Percentiles rank a stretch among this genome's conserved stretches.
Conservation (phyloP, 768 basidiomycete genomes). For the Glaciozyma martinii region DNA sequence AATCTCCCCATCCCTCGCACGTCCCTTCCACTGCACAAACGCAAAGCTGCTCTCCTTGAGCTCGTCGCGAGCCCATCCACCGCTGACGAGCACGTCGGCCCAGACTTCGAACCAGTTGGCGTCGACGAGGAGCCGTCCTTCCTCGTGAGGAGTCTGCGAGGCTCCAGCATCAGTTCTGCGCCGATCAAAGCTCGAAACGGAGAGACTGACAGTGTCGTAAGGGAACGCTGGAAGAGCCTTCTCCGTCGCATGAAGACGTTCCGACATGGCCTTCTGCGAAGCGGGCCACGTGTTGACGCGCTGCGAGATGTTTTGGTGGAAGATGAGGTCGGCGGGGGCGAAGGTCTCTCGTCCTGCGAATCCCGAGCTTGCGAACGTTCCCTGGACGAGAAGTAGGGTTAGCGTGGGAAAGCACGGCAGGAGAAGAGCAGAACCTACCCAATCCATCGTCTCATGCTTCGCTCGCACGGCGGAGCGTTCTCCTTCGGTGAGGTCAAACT, state of each 20-base stretch:
- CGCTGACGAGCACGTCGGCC: conserved; percentile 39
- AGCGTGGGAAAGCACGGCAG: not conserved
- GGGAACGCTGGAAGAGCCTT: conserved; percentile 65
- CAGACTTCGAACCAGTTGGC: conserved; percentile 76
- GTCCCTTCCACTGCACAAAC: conserved; percentile 79
- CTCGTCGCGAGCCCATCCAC: conserved; percentile 34
- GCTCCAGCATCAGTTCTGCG: no score
- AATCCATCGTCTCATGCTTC: conserved; percentile 31
- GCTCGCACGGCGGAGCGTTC: conserved; percentile 56
- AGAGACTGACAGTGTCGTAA: conserved; percentile 58
- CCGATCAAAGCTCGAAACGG: no score
- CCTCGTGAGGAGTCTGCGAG: conserved; percentile 57
- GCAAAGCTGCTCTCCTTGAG: conserved; percentile 34
- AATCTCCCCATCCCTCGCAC: conserved; percentile 42
- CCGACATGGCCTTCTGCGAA: conserved; percentile 1
- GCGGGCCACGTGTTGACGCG: conserved; percentile 52
- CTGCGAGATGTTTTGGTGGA: conserved; percentile 52
- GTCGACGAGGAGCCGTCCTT: conserved; percentile 48
- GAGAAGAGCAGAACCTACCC: conserved; percentile 17
- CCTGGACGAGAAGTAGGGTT: not conserved
- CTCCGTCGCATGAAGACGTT: conserved; percentile 22
- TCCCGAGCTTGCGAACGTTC: conserved; percentile 29
- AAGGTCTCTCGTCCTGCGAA: conserved; percentile 33
- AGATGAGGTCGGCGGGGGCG: conserved; percentile 50
- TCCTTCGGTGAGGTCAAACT: conserved; percentile 86